Base-by-base conservation (phyloP, 2,329 filamentous ascomycete species). In the Catunica adiposa region DNA sequence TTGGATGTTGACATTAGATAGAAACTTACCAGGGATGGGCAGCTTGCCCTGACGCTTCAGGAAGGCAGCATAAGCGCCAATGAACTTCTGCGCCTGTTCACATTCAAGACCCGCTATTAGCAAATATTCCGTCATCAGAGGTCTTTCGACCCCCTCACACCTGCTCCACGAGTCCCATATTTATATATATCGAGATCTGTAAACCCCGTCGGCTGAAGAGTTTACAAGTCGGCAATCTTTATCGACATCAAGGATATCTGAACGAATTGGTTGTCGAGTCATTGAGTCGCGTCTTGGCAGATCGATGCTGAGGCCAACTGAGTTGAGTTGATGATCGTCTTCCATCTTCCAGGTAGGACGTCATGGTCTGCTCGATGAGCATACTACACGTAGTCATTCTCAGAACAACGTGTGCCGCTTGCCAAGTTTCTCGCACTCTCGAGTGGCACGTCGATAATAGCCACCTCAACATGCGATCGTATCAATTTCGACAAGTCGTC, bases 31-130 rank as follows among this genome's bases (percentile, higher is more conserved):
- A 72, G 86, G 86, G 68, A 90, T 87, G 70, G 85, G 84, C 65
- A 92, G 84, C 79, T 90, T 90, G 75, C 87, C 87, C 79, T 92
- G 86, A 68, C 86, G 83, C 84, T 92, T 92, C 80, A 94, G 74
- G 82, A 92, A 94, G 68, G 80, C 83, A 70, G 85, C 79, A 72
- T 92, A 94, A 70, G 84, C 79, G 66, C 78, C 74, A 76, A 92
- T 89, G 79, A 92, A 92, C 77, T 89, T 87, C 73, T 89, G 84
- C 73, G 86, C 84, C 82, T 86, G 74, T 64, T 70, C 60, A 38
- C 42, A 50, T 62, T 60, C 63, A 68, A 65, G 65, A 69, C 68
- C 68, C 72, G 71, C 66, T 67, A 79, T 83, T 79, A 83, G 80
- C 80, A 80, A 77, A 72, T 66, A 81, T 82, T 83, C 80, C 80